These are phyloP conservation scores for Talaromyces trachyspermus DNA, from an alignment of 495 filamentous ascomycete species.

Conservation along the genomic window DNA sequence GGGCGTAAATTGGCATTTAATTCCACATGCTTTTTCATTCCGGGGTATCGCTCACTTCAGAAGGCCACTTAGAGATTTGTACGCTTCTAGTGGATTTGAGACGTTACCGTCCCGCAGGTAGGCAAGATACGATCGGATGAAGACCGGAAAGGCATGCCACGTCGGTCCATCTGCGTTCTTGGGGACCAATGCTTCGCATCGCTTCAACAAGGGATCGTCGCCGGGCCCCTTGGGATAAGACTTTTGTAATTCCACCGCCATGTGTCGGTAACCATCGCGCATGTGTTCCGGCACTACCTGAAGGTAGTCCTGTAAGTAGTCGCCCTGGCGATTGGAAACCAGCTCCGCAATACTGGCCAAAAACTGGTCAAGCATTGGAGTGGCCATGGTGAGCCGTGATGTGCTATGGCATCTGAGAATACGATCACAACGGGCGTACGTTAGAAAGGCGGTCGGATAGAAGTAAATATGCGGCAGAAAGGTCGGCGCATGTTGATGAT, in stretches of 20 bases:
- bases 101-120: constrained; percentile 76
- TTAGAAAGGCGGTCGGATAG: too few relatives aligned
- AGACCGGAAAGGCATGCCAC: constrained; percentile 68
- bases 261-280: constrained; percentile 52
- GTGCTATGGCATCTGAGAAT: too few relatives aligned
- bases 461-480: too few relatives aligned
- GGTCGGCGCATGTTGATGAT: too few relatives aligned
- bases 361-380: constrained; percentile 49
- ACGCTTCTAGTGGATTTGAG: constrained; percentile 64
- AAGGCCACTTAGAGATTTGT: constrained; percentile 62
- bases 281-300: constrained; percentile 41
- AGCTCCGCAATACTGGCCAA: constrained; percentile 46
- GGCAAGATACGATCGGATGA: constrained; percentile 69
- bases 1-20: constrained; percentile 5
- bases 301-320: constrained; percentile 48
- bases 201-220: constrained; percentile 49
- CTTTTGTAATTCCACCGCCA: constrained; percentile 57
- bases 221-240: constrained; percentile 43
- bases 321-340: constrained; percentile 46
- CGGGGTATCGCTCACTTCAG: constrained; percentile 52
- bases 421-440: too few relatives aligned
- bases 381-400: constrained; percentile 19
- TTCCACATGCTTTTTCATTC: neutral
- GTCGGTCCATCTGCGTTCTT: constrained; percentile 51
- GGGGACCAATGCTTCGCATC: constrained; percentile 48